A percentile compares a stretch with the other conserved stretches of the same genome.
Conservation (phyloP, 2,329 filamentous ascomycete species). For the Fusarium circinatum region DNA sequence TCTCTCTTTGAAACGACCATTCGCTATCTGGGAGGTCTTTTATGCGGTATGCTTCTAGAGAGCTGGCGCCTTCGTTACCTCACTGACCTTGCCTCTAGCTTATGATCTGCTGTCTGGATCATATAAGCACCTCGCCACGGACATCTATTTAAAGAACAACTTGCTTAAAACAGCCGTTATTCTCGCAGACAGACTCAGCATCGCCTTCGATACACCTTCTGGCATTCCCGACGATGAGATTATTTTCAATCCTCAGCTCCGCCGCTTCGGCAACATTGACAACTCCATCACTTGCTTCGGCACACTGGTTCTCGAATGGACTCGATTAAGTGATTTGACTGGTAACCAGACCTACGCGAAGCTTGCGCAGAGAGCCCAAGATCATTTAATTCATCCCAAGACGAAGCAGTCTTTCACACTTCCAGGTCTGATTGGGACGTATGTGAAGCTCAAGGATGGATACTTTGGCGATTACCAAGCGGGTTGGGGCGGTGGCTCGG, state of each 20-base stretch:
- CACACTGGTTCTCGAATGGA: constrained; percentile 35
- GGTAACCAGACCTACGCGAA: constrained; percentile 24
- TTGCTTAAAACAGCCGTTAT: background rate
- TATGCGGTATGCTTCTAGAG: constrained; percentile 4
- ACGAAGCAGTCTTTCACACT: constrained; percentile 10
- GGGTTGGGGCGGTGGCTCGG: constrained; percentile 33
- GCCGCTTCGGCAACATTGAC: constrained; percentile 16
- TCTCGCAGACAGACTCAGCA: constrained; percentile 28
- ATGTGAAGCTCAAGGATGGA: constrained; percentile 11
- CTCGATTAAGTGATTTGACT: constrained; percentile 24
- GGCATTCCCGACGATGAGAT: constrained; percentile 35
- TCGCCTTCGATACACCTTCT: constrained; percentile 35
- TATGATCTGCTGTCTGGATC: constrained; percentile 28
- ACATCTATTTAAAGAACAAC: background rate
- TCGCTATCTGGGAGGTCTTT: constrained; percentile 31
- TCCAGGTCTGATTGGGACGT: constrained; percentile 22
- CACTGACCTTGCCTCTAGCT: constrained; percentile 2
- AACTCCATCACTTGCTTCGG: constrained; percentile 36
- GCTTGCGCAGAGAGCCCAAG: constrained; percentile 23
- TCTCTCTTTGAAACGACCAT: constrained; percentile 34
- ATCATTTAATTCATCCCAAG: constrained; percentile 26
- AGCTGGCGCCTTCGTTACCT: rapidly evolving
- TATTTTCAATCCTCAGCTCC: constrained; percentile 22
- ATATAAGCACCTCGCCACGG: constrained; percentile 14
- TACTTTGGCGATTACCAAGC: constrained; percentile 33